These are phyloP conservation scores for Colletotrichum nymphaeae DNA, from an alignment of 2,329 filamentous ascomycete species.

Conservation along the genomic window DNA sequence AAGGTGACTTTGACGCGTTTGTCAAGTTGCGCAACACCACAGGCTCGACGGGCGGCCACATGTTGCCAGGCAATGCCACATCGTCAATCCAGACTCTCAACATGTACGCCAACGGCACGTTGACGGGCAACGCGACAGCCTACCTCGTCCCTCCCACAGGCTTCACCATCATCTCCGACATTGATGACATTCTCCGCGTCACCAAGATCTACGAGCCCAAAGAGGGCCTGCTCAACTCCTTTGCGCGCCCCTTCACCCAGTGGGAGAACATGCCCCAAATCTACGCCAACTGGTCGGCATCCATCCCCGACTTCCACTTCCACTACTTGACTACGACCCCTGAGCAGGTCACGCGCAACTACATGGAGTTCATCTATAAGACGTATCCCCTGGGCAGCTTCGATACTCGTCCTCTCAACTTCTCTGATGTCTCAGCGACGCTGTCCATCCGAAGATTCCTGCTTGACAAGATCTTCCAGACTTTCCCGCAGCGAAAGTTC, in stretches of 20 bases:
- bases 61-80: conserved; percentile 74
- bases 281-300: conserved; percentile 80
- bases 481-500: conserved; percentile 80
- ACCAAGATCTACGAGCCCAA: conserved; percentile 84
- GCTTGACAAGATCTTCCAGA: conserved; percentile 78
- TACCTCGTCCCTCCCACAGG: conserved; percentile 79
- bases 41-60: conserved; percentile 56
- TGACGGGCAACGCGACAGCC: conserved; percentile 78
- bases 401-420: conserved; percentile 83
- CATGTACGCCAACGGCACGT: conserved; percentile 72
- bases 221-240: conserved; percentile 81
- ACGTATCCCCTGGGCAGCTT: conserved; percentile 83
- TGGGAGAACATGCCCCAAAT: conserved; percentile 87
- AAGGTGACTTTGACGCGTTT: conserved; percentile 82
- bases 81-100: conserved; percentile 74
- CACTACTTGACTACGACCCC: conserved; percentile 86
- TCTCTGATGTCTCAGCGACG: conserved; percentile 79
- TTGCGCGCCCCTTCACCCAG: conserved; percentile 74
- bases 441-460: conserved; percentile 77
- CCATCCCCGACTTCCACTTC: conserved; percentile 77
- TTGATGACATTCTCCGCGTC: conserved; percentile 83
- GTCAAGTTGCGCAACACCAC: conserved; percentile 70
- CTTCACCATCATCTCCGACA: conserved; percentile 79
- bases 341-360: conserved; percentile 80
- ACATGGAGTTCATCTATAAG: conserved; percentile 84